Evolutionary conservation across 805 yeast genomes (phyloP).

Genomic region (Ogataea populi-albae): DNA sequence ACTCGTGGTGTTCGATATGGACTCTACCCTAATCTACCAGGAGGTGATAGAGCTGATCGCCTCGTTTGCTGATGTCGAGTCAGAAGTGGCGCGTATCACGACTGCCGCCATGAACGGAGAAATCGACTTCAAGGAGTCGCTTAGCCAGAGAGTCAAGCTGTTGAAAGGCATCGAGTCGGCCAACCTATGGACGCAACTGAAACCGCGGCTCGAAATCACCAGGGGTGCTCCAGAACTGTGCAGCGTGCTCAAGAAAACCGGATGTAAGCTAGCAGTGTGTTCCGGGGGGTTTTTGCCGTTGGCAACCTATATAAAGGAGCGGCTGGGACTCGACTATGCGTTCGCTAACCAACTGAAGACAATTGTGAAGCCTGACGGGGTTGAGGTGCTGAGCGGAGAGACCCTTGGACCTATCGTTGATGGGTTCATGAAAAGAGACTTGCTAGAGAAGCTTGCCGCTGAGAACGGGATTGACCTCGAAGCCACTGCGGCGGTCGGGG

Average conservation of each 20-base stretch:
- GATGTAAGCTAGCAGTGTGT: constrained; percentile 76
- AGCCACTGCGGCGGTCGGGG: constrained; percentile 82
- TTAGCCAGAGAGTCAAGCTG: constrained; percentile 70
- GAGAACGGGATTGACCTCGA: constrained; percentile 50
- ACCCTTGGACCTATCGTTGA: constrained; percentile 83
- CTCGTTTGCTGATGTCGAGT: constrained; percentile 87
- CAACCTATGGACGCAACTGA: constrained; percentile 74
- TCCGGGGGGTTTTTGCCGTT: constrained; percentile 94
- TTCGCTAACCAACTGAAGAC: constrained; percentile 70
- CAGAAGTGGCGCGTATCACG: constrained; percentile 82
- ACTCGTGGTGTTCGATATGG: constrained; percentile 94
- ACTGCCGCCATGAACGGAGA: constrained; percentile 97
- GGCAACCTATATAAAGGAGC: constrained; percentile 68
- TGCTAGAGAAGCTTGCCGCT: constrained; percentile 59
- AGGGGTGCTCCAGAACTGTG: constrained; percentile 80
- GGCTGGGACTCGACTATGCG: constrained; percentile 78
- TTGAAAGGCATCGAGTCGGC: constrained; percentile 76
- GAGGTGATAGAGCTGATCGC: constrained; percentile 97
- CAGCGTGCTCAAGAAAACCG: constrained; percentile 54
- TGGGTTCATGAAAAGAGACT: constrained; percentile 76
- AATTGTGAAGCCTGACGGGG: constrained; percentile 41
- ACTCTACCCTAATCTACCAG: constrained; percentile 91
- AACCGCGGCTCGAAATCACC: constrained; percentile 68
- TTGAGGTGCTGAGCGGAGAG: constrained; percentile 62
- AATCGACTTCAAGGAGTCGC: constrained; percentile 81